Percentiles rank a stretch among this genome's conserved stretches.
These are phyloP conservation scores for Elymus sibiricus DNA, from an alignment of 176 grass and related monocot genomes.

Conservation along the genomic window DNA sequence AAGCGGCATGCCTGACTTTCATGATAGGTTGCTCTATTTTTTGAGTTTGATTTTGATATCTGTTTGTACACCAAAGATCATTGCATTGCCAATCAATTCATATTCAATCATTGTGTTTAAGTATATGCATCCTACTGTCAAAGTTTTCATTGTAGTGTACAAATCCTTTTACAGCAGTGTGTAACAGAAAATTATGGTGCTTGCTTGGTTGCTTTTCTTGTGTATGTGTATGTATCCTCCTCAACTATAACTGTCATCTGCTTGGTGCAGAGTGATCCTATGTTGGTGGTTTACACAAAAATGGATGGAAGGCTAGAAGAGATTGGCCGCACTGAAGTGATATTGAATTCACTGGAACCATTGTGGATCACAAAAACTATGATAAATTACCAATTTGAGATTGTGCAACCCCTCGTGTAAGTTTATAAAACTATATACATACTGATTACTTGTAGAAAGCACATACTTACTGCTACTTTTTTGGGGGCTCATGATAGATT, in stretches of 20 bases:
- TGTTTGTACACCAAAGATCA: not conserved
- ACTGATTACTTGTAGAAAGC: not conserved
- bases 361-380: conserved; percentile 82
- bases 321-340: conserved; percentile 91
- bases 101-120: not conserved
- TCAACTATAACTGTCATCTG: not conserved
- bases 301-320: conserved; percentile 77
- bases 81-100: not conserved
- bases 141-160: not conserved
- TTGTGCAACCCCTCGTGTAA: conserved; percentile 85
- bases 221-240: not conserved
- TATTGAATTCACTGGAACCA: conserved; percentile 75
- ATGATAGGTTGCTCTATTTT: not conserved
- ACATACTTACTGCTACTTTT: conserved; percentile 13
- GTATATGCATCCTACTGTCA: conserved; percentile 2
- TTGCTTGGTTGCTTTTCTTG: not conserved
- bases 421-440: conserved; percentile 22
- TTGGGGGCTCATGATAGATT: conserved; percentile 44
- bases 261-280: conserved; percentile 79
- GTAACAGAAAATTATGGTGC: conserved; percentile 1
- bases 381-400: conserved; percentile 95
- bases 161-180: not conserved
- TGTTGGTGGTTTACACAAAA: conserved; percentile 69
- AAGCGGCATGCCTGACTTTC: not conserved
- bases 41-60: not conserved